Evolutionary conservation across 2,329 filamentous ascomycete species (phyloP).

Genomic region (Epichloe sp.): DNA sequence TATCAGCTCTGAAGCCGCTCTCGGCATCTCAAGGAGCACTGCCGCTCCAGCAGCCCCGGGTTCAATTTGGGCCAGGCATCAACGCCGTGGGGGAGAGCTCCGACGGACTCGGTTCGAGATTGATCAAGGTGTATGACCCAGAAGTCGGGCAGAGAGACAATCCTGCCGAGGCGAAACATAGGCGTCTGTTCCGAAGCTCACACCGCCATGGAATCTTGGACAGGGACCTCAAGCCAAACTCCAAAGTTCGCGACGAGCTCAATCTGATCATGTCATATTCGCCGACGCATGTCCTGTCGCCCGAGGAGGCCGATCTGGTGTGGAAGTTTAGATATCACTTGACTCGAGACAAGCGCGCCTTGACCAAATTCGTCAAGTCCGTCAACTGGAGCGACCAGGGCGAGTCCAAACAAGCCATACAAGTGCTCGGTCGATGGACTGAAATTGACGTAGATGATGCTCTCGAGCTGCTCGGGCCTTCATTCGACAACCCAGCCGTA

Average conservation of each 20-base stretch:
- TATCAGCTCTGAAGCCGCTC: slow-evolving; percentile 57
- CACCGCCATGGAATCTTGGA: slow-evolving; percentile 86
- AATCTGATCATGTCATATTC: slow-evolving; percentile 87
- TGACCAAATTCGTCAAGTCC: slow-evolving; percentile 97
- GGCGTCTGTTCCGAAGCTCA: slow-evolving; percentile 79
- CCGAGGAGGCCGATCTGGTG: slow-evolving; percentile 88
- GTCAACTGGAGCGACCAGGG: slow-evolving; percentile 83
- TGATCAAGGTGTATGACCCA: slow-evolving; percentile 85
- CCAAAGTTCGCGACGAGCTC: slow-evolving; percentile 86
- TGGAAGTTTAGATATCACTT: slow-evolving; percentile 97
- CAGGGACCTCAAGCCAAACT: slow-evolving; percentile 89
- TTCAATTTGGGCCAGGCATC: slow-evolving; percentile 83
- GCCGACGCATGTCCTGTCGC: slow-evolving; percentile 73
- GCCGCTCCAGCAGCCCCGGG: slow-evolving; percentile 70
- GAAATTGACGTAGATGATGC: slow-evolving; percentile 96
- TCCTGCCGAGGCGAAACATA: slow-evolving; percentile 88
- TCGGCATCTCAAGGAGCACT: slow-evolving; percentile 49
- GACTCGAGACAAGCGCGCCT: slow-evolving; percentile 76
- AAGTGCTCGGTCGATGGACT: slow-evolving; percentile 84
- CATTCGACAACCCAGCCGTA: slow-evolving; percentile 78
- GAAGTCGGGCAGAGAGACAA: slow-evolving; percentile 85
- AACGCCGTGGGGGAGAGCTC: slow-evolving; percentile 48
- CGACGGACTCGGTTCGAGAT: slow-evolving; percentile 37
- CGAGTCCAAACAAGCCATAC: slow-evolving; percentile 79
- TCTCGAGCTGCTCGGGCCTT: slow-evolving; percentile 81